Evolutionary conservation across 371 early-diverging fungal genomes (phyloP).

Genomic region (Funneliformis caledonium): DNA sequence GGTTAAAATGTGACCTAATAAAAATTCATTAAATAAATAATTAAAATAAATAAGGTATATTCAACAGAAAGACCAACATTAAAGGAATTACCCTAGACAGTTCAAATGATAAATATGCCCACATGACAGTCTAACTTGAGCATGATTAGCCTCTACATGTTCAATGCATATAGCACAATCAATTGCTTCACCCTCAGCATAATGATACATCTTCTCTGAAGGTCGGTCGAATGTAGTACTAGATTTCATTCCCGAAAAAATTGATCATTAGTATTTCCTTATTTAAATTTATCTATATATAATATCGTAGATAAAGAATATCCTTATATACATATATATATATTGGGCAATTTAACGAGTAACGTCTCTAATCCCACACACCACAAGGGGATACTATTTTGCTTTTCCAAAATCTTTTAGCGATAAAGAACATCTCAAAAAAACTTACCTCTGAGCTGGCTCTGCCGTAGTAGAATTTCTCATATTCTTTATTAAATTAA

Average conservation of each 20-base stretch:
- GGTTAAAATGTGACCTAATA: conserved; percentile 25
- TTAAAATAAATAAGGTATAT: not conserved
- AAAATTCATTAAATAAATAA: not conserved
- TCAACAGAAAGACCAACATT: not conserved
- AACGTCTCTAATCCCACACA: no score
- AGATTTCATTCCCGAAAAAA: not conserved
- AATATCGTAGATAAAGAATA: no score
- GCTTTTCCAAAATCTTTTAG: no score
- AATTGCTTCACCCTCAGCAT: conserved; percentile 29
- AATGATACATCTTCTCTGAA: conserved; percentile 29
- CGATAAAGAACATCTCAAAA: not conserved
- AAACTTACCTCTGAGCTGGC: not conserved
- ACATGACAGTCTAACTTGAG: conserved; percentile 31
- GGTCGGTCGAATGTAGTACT: not conserved
- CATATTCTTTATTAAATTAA: not conserved
- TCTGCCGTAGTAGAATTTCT: not conserved
- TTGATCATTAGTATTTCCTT: not conserved
- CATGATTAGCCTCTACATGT: conserved; percentile 22
- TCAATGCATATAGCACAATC: conserved; percentile 32
- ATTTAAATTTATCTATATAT: no score
- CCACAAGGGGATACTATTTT: no score
- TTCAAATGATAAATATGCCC: conserved; percentile 31
- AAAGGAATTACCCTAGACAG: conserved; percentile 12
- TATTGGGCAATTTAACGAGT: no score
- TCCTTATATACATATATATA: no score